Evolutionary conservation across 768 basidiomycete genomes (phyloP), one percentile per base, ranked within the genome.

Genomic region (Clavulina sp.): DNA sequence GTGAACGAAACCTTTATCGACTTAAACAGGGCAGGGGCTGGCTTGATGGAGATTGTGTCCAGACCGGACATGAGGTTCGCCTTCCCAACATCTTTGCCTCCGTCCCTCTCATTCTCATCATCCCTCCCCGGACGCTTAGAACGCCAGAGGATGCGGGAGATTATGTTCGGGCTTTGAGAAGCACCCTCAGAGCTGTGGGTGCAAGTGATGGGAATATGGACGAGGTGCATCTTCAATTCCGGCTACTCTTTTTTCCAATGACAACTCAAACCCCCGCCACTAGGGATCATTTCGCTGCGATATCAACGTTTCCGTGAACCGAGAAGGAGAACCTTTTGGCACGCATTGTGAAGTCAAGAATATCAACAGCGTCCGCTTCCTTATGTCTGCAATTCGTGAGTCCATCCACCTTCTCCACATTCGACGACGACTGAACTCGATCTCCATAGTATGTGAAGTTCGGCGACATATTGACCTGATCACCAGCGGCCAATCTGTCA

Each of bases 121-220:
- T 13, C 48, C 38, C 21, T 28, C 47, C 30, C 23, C 9, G 38
- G 29, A 55, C 1, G 32, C 29, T 5, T 57, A 76, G 71, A 43
- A 84, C 84, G 1, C 80, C 95, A 3, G 88, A 93, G 64, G 85
- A 97, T 63, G 92, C 88, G 19, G 84, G 76, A 1, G 75, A 77
- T 4, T 97, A 93, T 66, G 84, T 96, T 4, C 72, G 80, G 34
- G 72, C 80, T 5, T 69, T 99, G 1, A 91, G 95, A 62, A 73
- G 78, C 3, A 60, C 95, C 18, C 67, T 97, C 5, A 75, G 92
- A 18, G 73, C 84, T 16, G 70, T 93, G 2, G 89, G 87, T 0
- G 79, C 86, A 0, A 89, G 88, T 56, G 88, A 93, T 62, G 91
- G 87, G 1, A 92, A 92, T 60, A 97, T 97, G 95, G 95, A 99